Base-by-base conservation (phyloP, 768 basidiomycete genomes). In the Leucocoprinus birnbaumii region DNA sequence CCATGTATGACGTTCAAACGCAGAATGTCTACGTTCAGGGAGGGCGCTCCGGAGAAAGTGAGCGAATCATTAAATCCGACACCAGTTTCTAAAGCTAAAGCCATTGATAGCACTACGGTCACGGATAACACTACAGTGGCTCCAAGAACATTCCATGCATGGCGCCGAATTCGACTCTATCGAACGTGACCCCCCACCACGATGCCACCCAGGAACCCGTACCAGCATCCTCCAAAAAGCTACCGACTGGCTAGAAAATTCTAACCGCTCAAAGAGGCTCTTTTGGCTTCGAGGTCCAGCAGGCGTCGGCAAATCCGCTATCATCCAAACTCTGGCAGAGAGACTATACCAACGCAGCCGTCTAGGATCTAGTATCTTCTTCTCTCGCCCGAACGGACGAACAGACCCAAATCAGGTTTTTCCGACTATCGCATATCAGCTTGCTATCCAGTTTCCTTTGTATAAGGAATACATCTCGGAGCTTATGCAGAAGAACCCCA, bases 251-350 rank as follows among this genome's bases (percentile, higher is more conserved):
- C 44, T 56, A 8, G 22, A 35, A 3, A 34, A 53, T 31, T 24
- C 11, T 3, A n/a, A 51, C n/a, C 24, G 38, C 27, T 24, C 50
- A 13, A 44, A 53, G 18, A 53, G 31, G 1, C 31, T 63, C 10
- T 26, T 64, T 3, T 65, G 63, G 65, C 51, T 68, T 0, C 45
- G 54, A 14, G 67, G 68, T 0, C 61, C 65, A 0, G 67, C 65
- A 14, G 66, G 68, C 0, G 57, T 63, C 0, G 69, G 69, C 0
- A 68, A 68, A 51, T 60, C 67, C 0, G 63, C 66, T 3, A 53
- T 74, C 8, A 60, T 63, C 11, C 71, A 72, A 37, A 68, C 69
- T 1, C 56, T 72, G 0, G 65, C 68, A 8, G 62, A 71, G 34
- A 16, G 19, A 3, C 14, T 22, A 3, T 41, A 22, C 2, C 22